These are phyloP conservation scores for Clitocybe nebularis DNA, from an alignment of 1,284 basidiomycete species.

Conservation along the genomic window DNA sequence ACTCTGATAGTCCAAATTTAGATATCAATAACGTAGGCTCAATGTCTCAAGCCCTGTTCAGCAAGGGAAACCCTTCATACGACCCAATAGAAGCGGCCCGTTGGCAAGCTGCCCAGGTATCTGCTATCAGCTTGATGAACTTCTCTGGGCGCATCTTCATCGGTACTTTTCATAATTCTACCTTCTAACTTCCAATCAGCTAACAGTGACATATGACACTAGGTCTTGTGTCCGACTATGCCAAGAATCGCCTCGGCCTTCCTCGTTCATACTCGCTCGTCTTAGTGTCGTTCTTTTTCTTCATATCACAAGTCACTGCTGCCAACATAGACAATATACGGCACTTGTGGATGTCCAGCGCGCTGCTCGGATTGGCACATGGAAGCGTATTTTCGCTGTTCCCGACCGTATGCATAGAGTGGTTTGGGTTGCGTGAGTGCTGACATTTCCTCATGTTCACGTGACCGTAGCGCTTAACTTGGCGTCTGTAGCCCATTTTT, in stretches of 20 bases:
- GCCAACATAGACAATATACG: constrained; percentile 55
- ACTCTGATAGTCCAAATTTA: constrained; percentile 29
- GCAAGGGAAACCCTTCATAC: constrained; percentile 59
- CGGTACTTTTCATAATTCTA: constrained; percentile 34
- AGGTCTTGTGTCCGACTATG: constrained; percentile 70
- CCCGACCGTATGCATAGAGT: constrained; percentile 79
- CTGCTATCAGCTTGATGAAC: constrained; percentile 81
- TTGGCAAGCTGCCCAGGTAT: constrained; percentile 86
- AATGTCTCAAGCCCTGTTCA: constrained; percentile 82
- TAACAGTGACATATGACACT: not conserved
- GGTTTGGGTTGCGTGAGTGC: constrained; percentile 75
- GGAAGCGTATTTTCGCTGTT: constrained; percentile 76
- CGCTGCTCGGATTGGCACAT: constrained; percentile 70
- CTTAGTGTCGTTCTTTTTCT: constrained; percentile 62
- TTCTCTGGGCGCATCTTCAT: constrained; percentile 78
- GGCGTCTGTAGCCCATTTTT: constrained; percentile 52
- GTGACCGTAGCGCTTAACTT: not conserved
- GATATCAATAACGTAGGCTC: constrained; percentile 96
- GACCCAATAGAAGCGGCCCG: constrained; percentile 64
- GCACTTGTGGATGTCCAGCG: constrained; percentile 74
- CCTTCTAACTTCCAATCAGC: not conserved
- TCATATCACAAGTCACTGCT: constrained; percentile 65
- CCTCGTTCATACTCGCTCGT: constrained; percentile 73
- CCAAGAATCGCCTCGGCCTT: constrained; percentile 53
- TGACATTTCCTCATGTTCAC: not conserved